Evolutionary conservation across 2,329 filamentous ascomycete species (phyloP).

Genomic region (Arthrobotrys sphaeroides): DNA sequence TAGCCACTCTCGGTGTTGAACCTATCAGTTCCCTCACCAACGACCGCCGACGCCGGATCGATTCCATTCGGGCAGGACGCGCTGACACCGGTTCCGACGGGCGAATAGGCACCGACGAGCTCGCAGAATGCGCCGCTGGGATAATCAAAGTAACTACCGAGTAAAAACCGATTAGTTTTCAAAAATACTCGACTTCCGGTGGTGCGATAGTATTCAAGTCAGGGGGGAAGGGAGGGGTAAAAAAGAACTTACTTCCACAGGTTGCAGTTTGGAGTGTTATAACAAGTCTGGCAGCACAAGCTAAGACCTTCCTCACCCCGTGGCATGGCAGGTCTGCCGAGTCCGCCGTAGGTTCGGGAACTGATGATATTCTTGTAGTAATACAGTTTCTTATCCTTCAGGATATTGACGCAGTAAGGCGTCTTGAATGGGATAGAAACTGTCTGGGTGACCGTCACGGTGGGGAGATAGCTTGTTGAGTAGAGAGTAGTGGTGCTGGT

Average conservation of each 20-base stretch:
- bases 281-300: constrained; percentile 25
- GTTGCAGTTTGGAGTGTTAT: constrained; percentile 4
- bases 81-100: background rate
- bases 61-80: constrained; percentile 15
- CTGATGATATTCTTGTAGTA: background rate
- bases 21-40: constrained; percentile 10
- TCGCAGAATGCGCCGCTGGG: constrained; percentile 6
- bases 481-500: background rate
- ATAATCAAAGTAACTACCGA: constrained; percentile 12
- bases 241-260: constrained; percentile 22
- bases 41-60: background rate
- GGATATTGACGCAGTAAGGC: constrained; percentile 34
- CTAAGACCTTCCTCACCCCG: constrained; percentile 20
- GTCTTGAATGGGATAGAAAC: constrained; percentile 21
- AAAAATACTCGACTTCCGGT: too few species aligned
- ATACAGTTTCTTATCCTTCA: constrained; percentile 22
- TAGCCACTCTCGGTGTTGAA: constrained; percentile 20
- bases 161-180: background rate
- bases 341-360: background rate
- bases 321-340: background rate
- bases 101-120: background rate
- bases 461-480: background rate
- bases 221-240: background rate
- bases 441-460: background rate
- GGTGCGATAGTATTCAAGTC: too few species aligned